Evolutionary conservation across 2,329 filamentous ascomycete genomes (phyloP), one percentile per base, ranked within the genome.

Genomic region (Xylariales sp.): DNA sequence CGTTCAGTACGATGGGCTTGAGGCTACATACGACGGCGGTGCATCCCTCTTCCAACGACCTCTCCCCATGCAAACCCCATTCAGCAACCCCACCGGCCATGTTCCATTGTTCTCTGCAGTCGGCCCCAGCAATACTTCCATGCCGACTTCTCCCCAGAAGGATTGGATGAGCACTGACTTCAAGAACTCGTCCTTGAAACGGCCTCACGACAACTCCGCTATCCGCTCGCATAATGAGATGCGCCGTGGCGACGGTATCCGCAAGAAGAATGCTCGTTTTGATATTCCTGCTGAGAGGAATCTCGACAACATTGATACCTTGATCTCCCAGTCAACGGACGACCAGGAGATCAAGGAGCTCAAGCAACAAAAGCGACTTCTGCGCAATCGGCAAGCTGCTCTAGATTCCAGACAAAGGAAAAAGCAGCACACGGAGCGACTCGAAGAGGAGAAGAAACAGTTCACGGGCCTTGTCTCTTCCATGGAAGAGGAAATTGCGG

Each of bases 251-350:
- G 94, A 97, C 74, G 93, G 96, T 69, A 97, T 98, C 80, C 89
- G 96, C 76, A 99, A 99, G 90, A 98, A 98, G 91, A 99, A 98
- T 78, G 94, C 94, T 72, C 92, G 95, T 73, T 97, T 98, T 81
- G 95, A 98, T 77, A 99, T 99, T 73, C 96, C 96, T 9, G 90
- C 93, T 52, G 96, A 97, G 82, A 89, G 94, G 70, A 98, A 94
- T 77, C 88, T 99, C 74, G 90, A 88, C 84, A 98, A 97, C 82
- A 98, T 99, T 81, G 96, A 99, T 80, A 87, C 93, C 69, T 86
- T 98, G 77, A 98, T 99, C 80, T 87, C 91, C 61, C 90, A 93
- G 81, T 95, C 93, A 43, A 93, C 89, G 64, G 91, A 97, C 80
- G 95, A 98, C 77, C 90, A 96, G 72, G 91, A 97, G 83, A 92